A percentile compares a stretch with the other conserved stretches of the same genome.
Conservation (phyloP, 805 yeast genomes). For the Jamesozyma jinghongensis region DNA sequence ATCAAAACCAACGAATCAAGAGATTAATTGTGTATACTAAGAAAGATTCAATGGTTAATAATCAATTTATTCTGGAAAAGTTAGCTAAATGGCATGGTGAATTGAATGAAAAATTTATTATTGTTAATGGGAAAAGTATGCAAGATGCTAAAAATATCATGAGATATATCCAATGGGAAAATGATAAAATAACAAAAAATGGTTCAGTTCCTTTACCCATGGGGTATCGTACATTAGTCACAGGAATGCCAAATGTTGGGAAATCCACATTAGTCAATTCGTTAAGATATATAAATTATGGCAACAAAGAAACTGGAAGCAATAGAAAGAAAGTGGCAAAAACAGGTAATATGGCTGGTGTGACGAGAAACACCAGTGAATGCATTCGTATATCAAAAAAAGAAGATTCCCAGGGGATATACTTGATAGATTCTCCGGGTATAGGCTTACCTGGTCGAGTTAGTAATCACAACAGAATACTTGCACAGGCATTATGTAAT, state of each 20-base stretch:
- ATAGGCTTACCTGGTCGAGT: constrained; percentile 62
- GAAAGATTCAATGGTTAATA: constrained; percentile 44
- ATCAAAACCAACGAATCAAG: constrained; percentile 29
- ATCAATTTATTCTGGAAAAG: constrained; percentile 13
- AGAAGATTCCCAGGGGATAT: constrained; percentile 25
- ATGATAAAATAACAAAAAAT: constrained; percentile 26
- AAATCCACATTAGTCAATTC: constrained; percentile 81
- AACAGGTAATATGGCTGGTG: constrained; percentile 87
- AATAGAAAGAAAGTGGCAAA: constrained; percentile 56
- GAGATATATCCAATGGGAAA: constrained; percentile 38
- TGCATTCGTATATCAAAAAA: constrained; percentile 44
- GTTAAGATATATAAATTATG: constrained; percentile 39
- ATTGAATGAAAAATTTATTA: constrained; percentile 36
- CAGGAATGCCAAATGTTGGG: constrained; percentile 98
- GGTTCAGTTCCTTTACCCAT: constrained; percentile 65
- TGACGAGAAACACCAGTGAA: constrained; percentile 72
- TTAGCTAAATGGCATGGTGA: constrained; percentile 42
- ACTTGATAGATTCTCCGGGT: constrained; percentile 87
- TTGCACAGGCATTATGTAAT: constrained; percentile 63
- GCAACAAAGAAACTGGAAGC: constrained; percentile 11
- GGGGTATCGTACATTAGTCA: constrained; percentile 66
- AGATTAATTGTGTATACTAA: constrained; percentile 60
- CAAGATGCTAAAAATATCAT: constrained; percentile 45
- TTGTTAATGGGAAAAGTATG: constrained; percentile 49
- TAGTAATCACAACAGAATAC: constrained; percentile 59